These are phyloP conservation scores for Candida sonorensis DNA, from an alignment of 805 yeast genomes.

Conservation along the genomic window DNA sequence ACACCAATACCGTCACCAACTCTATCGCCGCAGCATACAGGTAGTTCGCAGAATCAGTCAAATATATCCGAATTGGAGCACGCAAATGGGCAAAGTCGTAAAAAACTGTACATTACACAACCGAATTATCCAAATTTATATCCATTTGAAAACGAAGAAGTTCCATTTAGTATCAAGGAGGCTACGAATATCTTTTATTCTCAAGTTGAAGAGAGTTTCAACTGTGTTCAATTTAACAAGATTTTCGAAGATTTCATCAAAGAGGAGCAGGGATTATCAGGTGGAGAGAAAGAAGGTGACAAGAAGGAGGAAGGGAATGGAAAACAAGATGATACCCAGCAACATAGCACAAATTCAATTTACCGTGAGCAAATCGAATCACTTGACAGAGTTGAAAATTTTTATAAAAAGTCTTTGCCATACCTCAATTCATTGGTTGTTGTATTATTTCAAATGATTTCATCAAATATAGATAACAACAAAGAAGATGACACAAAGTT, in stretches of 20 bases:
- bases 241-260: constrained; percentile 66
- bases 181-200: constrained; percentile 63
- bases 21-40: constrained; percentile 38
- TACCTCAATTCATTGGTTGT: constrained; percentile 56
- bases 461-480: constrained; percentile 44
- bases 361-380: constrained; percentile 32
- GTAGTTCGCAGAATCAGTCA: constrained; percentile 19
- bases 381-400: constrained; percentile 50
- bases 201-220: constrained; percentile 58
- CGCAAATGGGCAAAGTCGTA: constrained; percentile 24
- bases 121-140: constrained; percentile 27
- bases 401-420: constrained; percentile 48
- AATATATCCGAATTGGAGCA: constrained; percentile 25
- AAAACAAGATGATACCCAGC: no score
- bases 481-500: no score
- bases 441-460: constrained; percentile 59
- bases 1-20: constrained; percentile 89
- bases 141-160: constrained; percentile 27
- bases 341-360: no score
- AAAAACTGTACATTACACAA: constrained; percentile 27
- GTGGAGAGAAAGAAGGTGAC: no score
- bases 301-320: no score
- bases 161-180: constrained; percentile 73
- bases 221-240: constrained; percentile 63
- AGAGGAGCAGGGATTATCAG: constrained; percentile 40